Evolutionary conservation across 495 filamentous ascomycete genomes (phyloP).

Genomic region (Apiosordaria backusii): DNA sequence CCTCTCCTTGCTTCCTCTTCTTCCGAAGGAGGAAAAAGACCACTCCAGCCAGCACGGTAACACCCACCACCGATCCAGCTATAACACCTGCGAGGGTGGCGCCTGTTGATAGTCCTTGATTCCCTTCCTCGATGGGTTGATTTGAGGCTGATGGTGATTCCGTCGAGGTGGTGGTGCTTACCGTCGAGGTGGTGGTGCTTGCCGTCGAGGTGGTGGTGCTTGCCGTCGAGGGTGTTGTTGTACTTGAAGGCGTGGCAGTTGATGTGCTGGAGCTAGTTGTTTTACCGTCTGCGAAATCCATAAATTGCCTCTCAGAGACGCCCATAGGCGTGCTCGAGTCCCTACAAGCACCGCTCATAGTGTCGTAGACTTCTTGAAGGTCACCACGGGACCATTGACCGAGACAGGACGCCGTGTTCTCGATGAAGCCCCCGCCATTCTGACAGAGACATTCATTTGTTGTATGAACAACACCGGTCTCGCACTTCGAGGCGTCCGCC

Average conservation of each 20-base stretch:
- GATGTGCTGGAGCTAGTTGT: constrained; percentile 23
- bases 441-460: constrained; percentile 45
- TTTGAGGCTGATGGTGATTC: background rate
- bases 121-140: background rate
- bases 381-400: constrained; percentile 31
- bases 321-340: constrained; percentile 31
- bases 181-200: constrained; percentile 4
- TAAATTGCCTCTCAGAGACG: constrained; percentile 32
- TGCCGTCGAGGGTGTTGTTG: constrained; percentile 7
- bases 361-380: constrained; percentile 35
- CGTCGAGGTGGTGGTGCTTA: constrained; percentile 10
- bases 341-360: constrained; percentile 30
- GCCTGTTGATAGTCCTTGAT: constrained; percentile 17
- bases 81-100: constrained; percentile 29
- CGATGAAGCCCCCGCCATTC: constrained; percentile 44
- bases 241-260: constrained; percentile 13
- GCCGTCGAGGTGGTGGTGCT: background rate
- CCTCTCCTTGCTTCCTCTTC: constrained; percentile 25
- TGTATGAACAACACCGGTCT: constrained; percentile 27
- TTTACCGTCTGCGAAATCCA: constrained; percentile 6
- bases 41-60: constrained; percentile 21
- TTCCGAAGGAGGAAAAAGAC: constrained; percentile 26
- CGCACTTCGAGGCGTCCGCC: constrained; percentile 32
- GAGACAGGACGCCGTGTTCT: constrained; percentile 40
- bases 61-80: constrained; percentile 23